phyloP scores from a whole-genome alignment of 306 rosid genomes.

The Carpinus viminea region DNA sequence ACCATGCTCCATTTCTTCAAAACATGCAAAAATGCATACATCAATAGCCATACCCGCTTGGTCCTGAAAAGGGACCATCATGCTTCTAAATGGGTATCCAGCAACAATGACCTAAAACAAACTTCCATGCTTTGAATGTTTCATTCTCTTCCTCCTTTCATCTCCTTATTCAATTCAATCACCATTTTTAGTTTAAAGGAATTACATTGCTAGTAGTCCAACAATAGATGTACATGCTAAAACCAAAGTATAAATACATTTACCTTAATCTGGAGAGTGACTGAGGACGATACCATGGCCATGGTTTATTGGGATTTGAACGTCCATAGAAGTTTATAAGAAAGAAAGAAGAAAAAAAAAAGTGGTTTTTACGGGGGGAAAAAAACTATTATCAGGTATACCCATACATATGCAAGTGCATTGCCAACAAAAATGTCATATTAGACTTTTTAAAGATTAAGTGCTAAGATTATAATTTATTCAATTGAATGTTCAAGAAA shows the following conservation, averaged over 20 bases:
- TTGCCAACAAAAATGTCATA: neutral
- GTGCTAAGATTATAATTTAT: neutral
- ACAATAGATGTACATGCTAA: constrained; percentile 5
- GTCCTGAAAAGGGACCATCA: constrained; percentile 2
- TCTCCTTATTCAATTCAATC: neutral
- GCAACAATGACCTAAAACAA: neutral
- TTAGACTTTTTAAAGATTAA: neutral
- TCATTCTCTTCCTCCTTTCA: neutral
- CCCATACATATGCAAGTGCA: neutral
- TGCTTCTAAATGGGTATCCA: neutral
- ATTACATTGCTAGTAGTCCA: constrained; percentile 1
- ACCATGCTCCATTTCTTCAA: neutral
- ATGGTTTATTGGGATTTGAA: neutral
- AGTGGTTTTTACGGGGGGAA: neutral
- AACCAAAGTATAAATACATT: neutral
- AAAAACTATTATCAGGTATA: neutral
- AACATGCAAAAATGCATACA: neutral
- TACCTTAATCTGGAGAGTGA: constrained; percentile 19
- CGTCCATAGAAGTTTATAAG: neutral
- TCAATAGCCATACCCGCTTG: neutral
- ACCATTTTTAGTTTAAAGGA: neutral
- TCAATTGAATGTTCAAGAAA: neutral
- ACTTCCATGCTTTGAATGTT: neutral
- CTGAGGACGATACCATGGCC: constrained; percentile 10
- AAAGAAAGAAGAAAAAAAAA: neutral